Evolutionary conservation across 768 basidiomycete species (phyloP).

Genomic region (Lyophyllum decastes): DNA sequence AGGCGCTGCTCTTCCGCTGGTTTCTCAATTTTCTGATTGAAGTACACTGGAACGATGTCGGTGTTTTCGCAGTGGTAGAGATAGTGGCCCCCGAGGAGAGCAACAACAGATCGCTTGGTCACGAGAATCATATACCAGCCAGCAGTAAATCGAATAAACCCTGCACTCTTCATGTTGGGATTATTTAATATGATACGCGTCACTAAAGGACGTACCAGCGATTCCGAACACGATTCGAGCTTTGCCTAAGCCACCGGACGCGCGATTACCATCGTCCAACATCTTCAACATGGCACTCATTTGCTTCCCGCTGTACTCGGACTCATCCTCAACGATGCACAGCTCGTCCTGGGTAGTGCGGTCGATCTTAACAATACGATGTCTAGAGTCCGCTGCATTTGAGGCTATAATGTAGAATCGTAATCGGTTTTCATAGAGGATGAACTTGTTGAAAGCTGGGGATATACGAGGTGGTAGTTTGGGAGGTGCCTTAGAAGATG

Average conservation of each 20-base stretch:
- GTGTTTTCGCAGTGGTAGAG: conserved; percentile 95
- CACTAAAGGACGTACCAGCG: conserved; percentile 52
- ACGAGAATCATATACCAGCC: conserved; percentile 96
- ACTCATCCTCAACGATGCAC: conserved; percentile 81
- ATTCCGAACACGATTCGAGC: conserved; percentile 80
- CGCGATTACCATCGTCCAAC: conserved; percentile 93
- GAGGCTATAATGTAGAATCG: conserved; percentile 93
- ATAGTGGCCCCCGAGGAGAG: conserved; percentile 93
- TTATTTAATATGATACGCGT: not conserved
- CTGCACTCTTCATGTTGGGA: conserved; percentile 34
- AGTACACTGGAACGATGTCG: conserved; percentile 76
- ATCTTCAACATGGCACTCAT: conserved; percentile 91
- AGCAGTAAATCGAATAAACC: conserved; percentile 92
- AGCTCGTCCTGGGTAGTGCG: conserved; percentile 78
- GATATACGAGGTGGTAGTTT: conserved; percentile 7
- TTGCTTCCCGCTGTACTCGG: conserved; percentile 85
- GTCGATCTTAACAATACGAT: conserved; percentile 93
- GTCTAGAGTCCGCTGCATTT: conserved; percentile 83
- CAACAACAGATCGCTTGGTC: conserved; percentile 88
- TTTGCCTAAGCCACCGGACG: conserved; percentile 83
- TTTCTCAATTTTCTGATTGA: conserved; percentile 83
- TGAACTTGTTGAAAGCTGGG: conserved; percentile 76
- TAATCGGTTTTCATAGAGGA: conserved; percentile 89
- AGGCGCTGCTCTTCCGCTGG: conserved; percentile 87
- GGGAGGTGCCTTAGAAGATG: not conserved